Base-by-base conservation (phyloP, 139 green algal genomes). In the Chlorella sp. region DNA sequence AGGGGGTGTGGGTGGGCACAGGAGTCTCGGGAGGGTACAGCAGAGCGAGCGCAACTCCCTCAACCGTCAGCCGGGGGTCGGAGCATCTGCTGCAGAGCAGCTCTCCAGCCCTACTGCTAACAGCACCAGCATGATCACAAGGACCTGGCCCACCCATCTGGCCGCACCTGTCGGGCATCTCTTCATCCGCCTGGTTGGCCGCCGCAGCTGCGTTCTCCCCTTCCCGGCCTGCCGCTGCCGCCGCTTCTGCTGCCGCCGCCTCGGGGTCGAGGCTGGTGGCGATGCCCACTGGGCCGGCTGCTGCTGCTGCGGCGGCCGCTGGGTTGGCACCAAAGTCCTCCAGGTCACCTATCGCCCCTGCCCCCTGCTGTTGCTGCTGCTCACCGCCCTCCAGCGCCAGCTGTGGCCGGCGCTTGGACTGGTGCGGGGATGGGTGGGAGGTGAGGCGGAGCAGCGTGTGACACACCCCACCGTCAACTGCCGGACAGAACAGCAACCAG, bases 241-340 rank as follows among this genome's bases (percentile, higher is more conserved):
- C 36, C 56, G 57, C 82, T 68, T 62, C 69, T 20, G 32, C 57
- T 64, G 18, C 41, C 32, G 80, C 60, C 6, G 36, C 72, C 38
- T 9, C 51, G 11, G 51, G 51, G 51, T 81, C 85, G 30, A 88
- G 38, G 15, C 34, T 30, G 30, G 68, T 73, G 79, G 57, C 79
- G 38, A 78, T 76, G n/a, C 30, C 34, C 63, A 81, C 82, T 25
- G 67, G 64, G 68, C 67, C 76, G 4, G 57, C 36, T 39, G 41
- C 73, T 39, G 76, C 82, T 56, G 39, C 9, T 13, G 21, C 38
- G 55, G 55, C 71, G 47, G 47, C 55, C 23, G 67, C 60, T 65
- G 60, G 68, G 26, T 28, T 60, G 11, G 32, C 60, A 6, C 80
- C 86, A 30, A 89, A 73, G 36, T 92, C 88, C 68, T 92, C 83